Percentiles rank a stretch among this genome's conserved stretches.
These are phyloP conservation scores for Mycena pura DNA, from an alignment of 768 basidiomycete species.

Conservation along the genomic window DNA sequence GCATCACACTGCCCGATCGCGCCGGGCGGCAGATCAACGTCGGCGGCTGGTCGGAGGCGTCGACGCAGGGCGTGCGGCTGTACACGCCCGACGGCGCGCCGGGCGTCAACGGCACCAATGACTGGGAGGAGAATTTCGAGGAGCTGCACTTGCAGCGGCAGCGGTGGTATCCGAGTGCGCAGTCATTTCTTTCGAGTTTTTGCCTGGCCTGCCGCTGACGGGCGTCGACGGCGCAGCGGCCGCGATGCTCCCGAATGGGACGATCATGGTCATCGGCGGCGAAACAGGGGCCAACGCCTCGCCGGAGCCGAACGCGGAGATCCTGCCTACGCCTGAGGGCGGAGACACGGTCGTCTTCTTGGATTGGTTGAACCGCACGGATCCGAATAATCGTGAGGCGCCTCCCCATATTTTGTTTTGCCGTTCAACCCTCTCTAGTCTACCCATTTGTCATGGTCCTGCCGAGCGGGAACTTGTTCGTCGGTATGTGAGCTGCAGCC, in stretches of 20 bases:
- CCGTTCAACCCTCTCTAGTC: no score
- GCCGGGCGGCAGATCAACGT: conserved; percentile 69
- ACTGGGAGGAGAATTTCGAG: conserved; percentile 78
- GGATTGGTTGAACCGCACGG: conserved; percentile 72
- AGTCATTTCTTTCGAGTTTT: not conserved
- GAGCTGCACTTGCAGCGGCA: conserved; percentile 62
- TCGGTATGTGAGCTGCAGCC: conserved; percentile 63
- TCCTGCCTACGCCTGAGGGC: conserved; percentile 70
- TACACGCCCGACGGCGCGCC: conserved; percentile 72
- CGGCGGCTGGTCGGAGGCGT: conserved; percentile 73
- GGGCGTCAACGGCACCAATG: conserved; percentile 76
- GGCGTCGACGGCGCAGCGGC: conserved; percentile 51
- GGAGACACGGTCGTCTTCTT: conserved; percentile 66
- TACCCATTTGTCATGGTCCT: conserved; percentile 81
- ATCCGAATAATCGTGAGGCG: conserved; percentile 82
- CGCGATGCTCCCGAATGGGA: conserved; percentile 74
- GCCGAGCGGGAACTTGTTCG: conserved; percentile 72
- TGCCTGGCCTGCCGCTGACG: no score
- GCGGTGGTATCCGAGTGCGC: conserved; percentile 42
- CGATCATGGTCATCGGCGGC: conserved; percentile 60
- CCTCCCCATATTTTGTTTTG: no score
- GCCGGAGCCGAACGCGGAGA: conserved; percentile 73
- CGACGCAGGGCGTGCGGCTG: conserved; percentile 75
- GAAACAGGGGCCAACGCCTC: conserved; percentile 73
- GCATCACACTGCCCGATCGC: conserved; percentile 77